Evolutionary conservation across 352 stramenopile genomes (phyloP), one percentile per base, ranked within the genome.

Genomic region (Thalassiosira mediterranea): DNA sequence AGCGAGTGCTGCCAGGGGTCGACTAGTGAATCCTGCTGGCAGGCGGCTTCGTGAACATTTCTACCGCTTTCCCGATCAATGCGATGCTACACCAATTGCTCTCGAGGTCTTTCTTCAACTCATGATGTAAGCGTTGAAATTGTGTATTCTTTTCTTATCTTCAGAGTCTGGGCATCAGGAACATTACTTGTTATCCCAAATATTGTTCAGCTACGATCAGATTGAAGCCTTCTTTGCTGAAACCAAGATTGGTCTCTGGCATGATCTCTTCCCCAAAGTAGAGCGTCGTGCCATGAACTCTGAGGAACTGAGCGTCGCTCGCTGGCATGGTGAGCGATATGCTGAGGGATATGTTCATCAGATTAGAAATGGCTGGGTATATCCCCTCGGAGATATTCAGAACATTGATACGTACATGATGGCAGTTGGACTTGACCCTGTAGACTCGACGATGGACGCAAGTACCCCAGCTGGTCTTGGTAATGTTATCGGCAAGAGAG

Each of bases 1-100:
- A 8, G 48, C 5, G 5, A 57, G 4, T 34, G 48, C 48, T 32
- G 23, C 4, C 13, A 57, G 38, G 38, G 48, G 48, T 21, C 5
- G 48, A 28, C 48, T 57, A 38, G 13, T 57, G 4, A 57, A 31
- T 31, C 48, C 48, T 32, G 48, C 48, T 10, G 48, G 48, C 4
- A 7, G 48, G n/a, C 13, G 48, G n/a, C 48, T 57, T 57, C 48
- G 48, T 57, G 48, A 57, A n/a, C 48, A 57, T 31, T 57, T 32
- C 21, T 57, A 57, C 21, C 13, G 48, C 17, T 57, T 57, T n/a
- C 48, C 48, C n/a, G 48, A 57, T 31, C 48, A 57, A n/a, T 57
- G 48, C 21, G 48, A 57, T 57, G 48, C 48, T 10, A 57, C 48
- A 38, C 48, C 48, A 4, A 57, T 57, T 57, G 48, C 48, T 10